Evolutionary conservation across 2,329 filamentous ascomycete species (phyloP), one percentile per base, ranked within the genome.

Genomic region (Calonectria hawksworthii): DNA sequence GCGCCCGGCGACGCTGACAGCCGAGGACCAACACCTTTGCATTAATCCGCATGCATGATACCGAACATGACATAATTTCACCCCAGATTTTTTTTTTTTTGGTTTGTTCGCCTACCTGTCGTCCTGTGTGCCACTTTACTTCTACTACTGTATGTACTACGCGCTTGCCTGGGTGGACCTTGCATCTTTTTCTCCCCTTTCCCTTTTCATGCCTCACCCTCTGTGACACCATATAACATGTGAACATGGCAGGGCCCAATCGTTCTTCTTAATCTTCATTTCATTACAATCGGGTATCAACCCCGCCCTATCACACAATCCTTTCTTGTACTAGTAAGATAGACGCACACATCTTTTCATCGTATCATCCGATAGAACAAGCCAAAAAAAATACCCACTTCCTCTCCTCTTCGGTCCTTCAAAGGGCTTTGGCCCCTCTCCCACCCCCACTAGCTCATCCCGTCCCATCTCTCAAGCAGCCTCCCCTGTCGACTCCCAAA

Each of bases 401-500:
- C 16, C 30, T 41, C 44, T 28, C 41, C 28, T 50, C 59, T 52
- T 63, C 47, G 41, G 56, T 41, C n/a, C 28, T 38, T 44, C n/a
- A 70, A 64, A 65, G 56, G 23, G 50, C 50, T 30, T 56, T 71
- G 26, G 34, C 41, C 54, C 28, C 41, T 41, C 52, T 47, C 38
- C 30, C 36, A 30, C 34, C 66, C 38, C 71, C 72, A 67, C 72
- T 41, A 66, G 59, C 51, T 66, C 72, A 74, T 51, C 50, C 63
- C 63, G n/a, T 56, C 10, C 52, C 72, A 34, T 69, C 70, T 54
- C 65, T 38, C 54, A 63, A 61, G 50, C 21, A 34, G 7, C 44
- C 21, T 64, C 52, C 64, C 69, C 38, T 36, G 56, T 70, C 34
- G 59, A 73, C 73, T 61, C 73, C 73, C 59, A 72, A 75, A 75